Evolutionary conservation across 1,139 yeast species (phyloP).

Genomic region (Pichia sp.): DNA sequence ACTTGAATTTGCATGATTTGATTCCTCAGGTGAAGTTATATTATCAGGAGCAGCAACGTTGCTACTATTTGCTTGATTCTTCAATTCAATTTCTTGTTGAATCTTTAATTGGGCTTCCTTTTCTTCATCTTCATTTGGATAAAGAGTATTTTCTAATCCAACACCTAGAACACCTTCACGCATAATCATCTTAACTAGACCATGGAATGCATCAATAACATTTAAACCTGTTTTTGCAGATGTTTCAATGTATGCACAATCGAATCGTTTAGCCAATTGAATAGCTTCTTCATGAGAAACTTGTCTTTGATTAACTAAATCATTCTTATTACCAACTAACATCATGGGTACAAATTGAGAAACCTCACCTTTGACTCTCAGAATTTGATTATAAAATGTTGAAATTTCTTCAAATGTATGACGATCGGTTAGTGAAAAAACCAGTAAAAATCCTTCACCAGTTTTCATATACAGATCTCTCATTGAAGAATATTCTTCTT

Average conservation of each 20-base stretch:
- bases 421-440: conserved; percentile 84
- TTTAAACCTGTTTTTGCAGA: conserved; percentile 88
- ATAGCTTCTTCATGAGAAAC: conserved; percentile 77
- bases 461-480: conserved; percentile 75
- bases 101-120: conserved; percentile 9
- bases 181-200: conserved; percentile 49
- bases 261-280: conserved; percentile 77
- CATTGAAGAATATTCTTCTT: conserved; percentile 95
- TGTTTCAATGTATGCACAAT: conserved; percentile 87
- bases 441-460: conserved; percentile 80
- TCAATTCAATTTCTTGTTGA: conserved; percentile 2
- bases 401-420: conserved; percentile 75
- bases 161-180: conserved; percentile 20
- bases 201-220: conserved; percentile 85
- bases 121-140: conserved; percentile 24
- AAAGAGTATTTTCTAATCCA: conserved; percentile 24
- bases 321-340: conserved; percentile 83
- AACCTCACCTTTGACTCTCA: conserved; percentile 75
- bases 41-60: not conserved
- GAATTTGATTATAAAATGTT: conserved; percentile 80
- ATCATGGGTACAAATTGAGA: conserved; percentile 68
- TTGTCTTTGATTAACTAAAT: conserved; percentile 67
- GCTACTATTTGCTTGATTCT: not conserved
- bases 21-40: not conserved
- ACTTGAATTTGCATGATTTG: not conserved